These are phyloP conservation scores for Citrullus amarus DNA, from an alignment of 306 rosid genomes.

Conservation along the genomic window DNA sequence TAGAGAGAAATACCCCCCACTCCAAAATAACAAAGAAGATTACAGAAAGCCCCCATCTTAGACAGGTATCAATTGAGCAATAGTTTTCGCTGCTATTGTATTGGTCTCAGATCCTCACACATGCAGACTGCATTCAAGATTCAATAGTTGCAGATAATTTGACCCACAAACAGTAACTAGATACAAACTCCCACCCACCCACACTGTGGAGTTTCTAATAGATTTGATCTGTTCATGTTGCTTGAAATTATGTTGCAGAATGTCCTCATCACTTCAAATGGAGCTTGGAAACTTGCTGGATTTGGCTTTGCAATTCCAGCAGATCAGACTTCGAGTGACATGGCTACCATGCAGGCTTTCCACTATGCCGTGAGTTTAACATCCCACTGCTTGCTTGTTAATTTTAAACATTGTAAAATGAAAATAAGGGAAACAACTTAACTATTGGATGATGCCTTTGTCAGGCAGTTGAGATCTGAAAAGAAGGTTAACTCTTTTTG, in stretches of 20 bases:
- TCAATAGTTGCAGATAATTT: background rate
- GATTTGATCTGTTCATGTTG: conserved; percentile 5
- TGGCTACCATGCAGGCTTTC: conserved; percentile 51
- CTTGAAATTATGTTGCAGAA: conserved; percentile 40
- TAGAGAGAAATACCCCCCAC: background rate
- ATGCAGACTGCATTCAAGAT: background rate
- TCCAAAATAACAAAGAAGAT: background rate
- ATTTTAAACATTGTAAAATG: background rate
- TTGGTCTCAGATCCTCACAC: background rate
- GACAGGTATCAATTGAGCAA: background rate
- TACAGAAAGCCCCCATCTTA: background rate
- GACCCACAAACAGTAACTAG: background rate
- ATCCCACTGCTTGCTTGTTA: conserved; percentile 5
- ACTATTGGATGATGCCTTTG: background rate
- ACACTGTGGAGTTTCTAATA: background rate
- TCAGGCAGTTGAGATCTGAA: background rate
- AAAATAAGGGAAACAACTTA: background rate
- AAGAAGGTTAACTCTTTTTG: background rate
- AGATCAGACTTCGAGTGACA: conserved; percentile 46
- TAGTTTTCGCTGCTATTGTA: background rate
- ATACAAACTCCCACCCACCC: background rate
- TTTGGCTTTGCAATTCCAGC: conserved; percentile 81
- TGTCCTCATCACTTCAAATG: conserved; percentile 84
- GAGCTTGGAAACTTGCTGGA: conserved; percentile 99
- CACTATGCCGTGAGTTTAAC: conserved; percentile 76